Evolutionary conservation across 169 alveolate species (phyloP), one percentile per base, ranked within the genome.

Genomic region (Eimeria praecox): DNA sequence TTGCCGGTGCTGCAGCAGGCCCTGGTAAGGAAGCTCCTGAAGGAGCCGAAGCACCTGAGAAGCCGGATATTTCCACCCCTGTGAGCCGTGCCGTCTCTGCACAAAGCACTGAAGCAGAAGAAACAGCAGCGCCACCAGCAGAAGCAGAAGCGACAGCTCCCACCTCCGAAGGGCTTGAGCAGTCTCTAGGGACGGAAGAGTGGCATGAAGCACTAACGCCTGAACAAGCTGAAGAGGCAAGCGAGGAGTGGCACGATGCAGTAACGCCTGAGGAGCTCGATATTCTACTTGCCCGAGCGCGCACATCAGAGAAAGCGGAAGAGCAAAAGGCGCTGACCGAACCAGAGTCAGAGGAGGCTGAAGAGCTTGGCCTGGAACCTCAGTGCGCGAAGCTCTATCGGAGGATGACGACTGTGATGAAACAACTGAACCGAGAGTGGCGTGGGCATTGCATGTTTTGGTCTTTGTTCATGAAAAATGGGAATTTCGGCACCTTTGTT

Each of bases 381-480:
- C 49, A 69, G n/a, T 69, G 80, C 49, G 8, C 35, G 10, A 69
- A 69, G 49, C 14, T 18, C 80, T 12, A 14, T 49, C 46, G n/a
- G 8, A 3, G 49, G 49, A 33, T 69, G 80, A 69, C 40, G 40
- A 18, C 49, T 33, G 6, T 0, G 22, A 69, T 69, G 80, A 30
- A 16, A 4, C 30, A 35, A 16, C 49, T 69, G 80, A 2, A 24
- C 80, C n/a, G 80, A 3, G n/a, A 12, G 8, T 69, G 80, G 80
- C 80, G 49, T 35, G 80, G 80, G 49, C 80, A 33, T n/a, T 69
- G 80, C 80, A 69, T 33, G 80, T 33, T 42, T 78, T 78, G 88
- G 88, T 9, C 44, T 42, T 46, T 78, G 64, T 78, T 78, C 64
- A 40, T 27, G 56, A 16, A 24, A 9, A 33, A 46, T 3, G 88